Conservation (phyloP, 164 flowering plant genomes). For the Magnolia officinalis region DNA sequence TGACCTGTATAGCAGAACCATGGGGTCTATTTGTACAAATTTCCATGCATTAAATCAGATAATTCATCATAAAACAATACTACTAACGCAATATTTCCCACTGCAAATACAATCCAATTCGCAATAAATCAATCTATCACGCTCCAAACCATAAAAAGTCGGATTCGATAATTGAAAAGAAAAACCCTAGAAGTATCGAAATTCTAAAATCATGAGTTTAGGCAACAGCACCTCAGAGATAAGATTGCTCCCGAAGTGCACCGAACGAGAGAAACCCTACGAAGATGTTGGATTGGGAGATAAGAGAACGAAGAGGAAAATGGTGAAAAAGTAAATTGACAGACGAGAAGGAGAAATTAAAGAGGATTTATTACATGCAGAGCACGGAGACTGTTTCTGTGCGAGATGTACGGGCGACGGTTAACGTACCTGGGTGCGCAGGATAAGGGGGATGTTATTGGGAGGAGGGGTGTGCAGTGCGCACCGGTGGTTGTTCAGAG, state of each 20-base stretch:
- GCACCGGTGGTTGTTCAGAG: too few species aligned
- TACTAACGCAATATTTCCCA: too few species aligned
- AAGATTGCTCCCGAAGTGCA: not conserved
- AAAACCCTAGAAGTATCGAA: not conserved
- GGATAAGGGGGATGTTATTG: not conserved
- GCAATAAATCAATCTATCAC: not conserved
- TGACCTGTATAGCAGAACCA: not conserved
- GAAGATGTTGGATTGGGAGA: not conserved
- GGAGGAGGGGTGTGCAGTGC: not conserved
- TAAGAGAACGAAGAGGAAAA: too few species aligned
- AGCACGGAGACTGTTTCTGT: not conserved
- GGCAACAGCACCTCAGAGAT: not conserved
- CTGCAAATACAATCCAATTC: too few species aligned
- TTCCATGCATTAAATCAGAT: not conserved
- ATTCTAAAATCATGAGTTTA: not conserved
- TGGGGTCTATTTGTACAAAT: not conserved
- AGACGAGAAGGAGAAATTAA: not conserved
- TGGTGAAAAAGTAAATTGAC: too few species aligned
- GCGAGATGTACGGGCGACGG: not conserved
- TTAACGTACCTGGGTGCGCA: constrained; percentile 1
- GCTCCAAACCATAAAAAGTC: not conserved
- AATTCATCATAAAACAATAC: too few species aligned
- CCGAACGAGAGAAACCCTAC: not conserved
- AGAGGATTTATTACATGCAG: not conserved
- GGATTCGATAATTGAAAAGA: not conserved